These are phyloP conservation scores for Calvatia gigantea DNA, from an alignment of 768 basidiomycete genomes.

Conservation along the genomic window DNA sequence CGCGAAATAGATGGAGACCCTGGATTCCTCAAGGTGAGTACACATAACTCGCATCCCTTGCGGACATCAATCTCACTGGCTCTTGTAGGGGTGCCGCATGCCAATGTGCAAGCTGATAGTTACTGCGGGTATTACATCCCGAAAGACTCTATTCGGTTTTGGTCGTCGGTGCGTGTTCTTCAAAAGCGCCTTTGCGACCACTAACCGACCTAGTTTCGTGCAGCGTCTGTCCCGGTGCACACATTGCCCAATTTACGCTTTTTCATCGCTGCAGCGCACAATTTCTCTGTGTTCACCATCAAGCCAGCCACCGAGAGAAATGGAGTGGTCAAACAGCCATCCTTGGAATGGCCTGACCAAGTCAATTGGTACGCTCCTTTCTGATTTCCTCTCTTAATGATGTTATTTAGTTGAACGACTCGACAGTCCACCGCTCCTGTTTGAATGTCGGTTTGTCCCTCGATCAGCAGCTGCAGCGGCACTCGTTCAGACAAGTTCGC, in stretches of 20 bases:
- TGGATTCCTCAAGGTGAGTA: slow-evolving; percentile 5
- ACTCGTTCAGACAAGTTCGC: no score
- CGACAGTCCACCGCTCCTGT: slow-evolving; percentile 19
- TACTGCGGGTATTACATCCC: slow-evolving; percentile 45
- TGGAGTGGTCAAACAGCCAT: slow-evolving; percentile 21
- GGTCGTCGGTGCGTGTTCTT: slow-evolving; percentile 30
- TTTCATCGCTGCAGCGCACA: slow-evolving; percentile 16
- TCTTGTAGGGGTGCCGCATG: slow-evolving; percentile 30
- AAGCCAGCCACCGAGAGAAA: slow-evolving; percentile 22
- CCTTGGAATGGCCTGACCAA: slow-evolving; percentile 21
- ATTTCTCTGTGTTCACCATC: slow-evolving; percentile 16
- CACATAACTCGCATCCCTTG: neutral
- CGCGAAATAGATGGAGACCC: slow-evolving; percentile 12
- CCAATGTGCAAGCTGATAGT: slow-evolving; percentile 34
- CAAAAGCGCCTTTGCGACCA: neutral
- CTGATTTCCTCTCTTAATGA: neutral
- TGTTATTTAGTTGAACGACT: neutral
- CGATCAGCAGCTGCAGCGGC: no score
- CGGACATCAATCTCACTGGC: no score
- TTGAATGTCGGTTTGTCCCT: slow-evolving; percentile 17
- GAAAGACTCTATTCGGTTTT: slow-evolving; percentile 37
- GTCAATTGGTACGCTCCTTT: slow-evolving; percentile 20
- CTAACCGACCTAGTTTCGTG: neutral
- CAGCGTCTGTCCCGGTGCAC: slow-evolving; percentile 17
- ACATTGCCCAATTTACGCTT: slow-evolving; percentile 15